phyloP scores from a whole-genome alignment of 768 basidiomycete genomes.

The Kwoniella shandongensis region DNA sequence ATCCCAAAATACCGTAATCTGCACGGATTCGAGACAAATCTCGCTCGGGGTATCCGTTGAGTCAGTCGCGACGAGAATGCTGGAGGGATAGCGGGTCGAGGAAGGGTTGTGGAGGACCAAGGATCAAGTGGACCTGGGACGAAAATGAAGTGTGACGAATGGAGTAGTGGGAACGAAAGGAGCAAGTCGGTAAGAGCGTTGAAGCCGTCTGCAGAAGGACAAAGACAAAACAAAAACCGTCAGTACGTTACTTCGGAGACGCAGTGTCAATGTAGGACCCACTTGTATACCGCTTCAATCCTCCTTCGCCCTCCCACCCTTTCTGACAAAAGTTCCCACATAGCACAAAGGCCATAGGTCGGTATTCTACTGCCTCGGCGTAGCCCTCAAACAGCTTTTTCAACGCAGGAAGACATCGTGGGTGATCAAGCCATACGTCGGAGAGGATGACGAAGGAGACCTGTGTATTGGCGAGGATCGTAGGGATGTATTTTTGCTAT shows the following conservation, averaged over 20 bases:
- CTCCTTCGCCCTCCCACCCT: constrained; percentile 74
- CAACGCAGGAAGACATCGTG: constrained; percentile 74
- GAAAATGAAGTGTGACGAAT: constrained; percentile 83
- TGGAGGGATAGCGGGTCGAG: constrained; percentile 75
- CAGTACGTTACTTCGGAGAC: background rate
- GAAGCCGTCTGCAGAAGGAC: constrained; percentile 57
- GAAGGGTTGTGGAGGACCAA: constrained; percentile 71
- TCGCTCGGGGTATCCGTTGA: constrained; percentile 71
- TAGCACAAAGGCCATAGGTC: constrained; percentile 83
- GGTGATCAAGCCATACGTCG: constrained; percentile 92
- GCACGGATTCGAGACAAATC: constrained; percentile 88
- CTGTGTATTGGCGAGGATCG: constrained; percentile 56
- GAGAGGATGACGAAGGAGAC: constrained; percentile 90
- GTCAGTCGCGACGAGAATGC: constrained; percentile 70
- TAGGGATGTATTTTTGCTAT: constrained; percentile 52
- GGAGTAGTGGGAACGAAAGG: constrained; percentile 74
- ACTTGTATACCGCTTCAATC: constrained; percentile 82
- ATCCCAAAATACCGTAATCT: constrained; percentile 92
- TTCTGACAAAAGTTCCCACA: constrained; percentile 93
- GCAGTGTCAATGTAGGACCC: constrained; percentile 18
- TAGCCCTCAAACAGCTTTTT: constrained; percentile 74
- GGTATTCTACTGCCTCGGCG: constrained; percentile 77
- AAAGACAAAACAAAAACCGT: background rate
- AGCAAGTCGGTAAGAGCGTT: constrained; percentile 83
- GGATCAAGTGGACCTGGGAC: constrained; percentile 93